Conservation (phyloP, 73 alveolate genomes). For the Tetrahymena elliotti region DNA sequence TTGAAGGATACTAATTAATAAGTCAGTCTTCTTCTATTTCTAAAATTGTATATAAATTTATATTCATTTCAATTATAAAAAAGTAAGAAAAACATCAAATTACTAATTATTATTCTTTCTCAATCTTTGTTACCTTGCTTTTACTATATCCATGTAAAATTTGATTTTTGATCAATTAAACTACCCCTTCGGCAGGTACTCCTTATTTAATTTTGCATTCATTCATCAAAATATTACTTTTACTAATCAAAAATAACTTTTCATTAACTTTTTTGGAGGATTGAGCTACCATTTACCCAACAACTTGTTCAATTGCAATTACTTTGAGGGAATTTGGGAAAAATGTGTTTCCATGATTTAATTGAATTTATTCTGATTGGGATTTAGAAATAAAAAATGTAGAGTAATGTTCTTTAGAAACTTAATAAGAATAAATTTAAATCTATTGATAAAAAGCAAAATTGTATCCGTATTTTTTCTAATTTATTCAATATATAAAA, state of each 20-base stretch:
- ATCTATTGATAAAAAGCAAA: background rate
- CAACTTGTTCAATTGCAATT: background rate
- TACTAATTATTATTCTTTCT: background rate
- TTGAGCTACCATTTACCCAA: background rate
- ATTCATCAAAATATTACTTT: background rate
- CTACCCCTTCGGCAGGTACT: background rate
- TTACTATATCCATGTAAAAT: background rate
- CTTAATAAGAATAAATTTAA: background rate
- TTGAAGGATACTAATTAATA: background rate
- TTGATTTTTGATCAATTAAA: background rate
- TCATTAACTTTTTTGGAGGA: background rate
- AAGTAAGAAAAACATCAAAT: background rate
- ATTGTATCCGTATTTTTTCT: background rate
- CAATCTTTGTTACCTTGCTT: background rate
- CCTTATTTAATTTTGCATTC: no score
- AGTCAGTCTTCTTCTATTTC: background rate
- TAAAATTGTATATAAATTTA: background rate
- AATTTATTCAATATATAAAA: no score
- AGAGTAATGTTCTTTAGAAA: background rate
- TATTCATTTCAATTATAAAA: no score
- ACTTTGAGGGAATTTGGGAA: background rate
- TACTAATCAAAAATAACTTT: no score
- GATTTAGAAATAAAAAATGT: background rate
- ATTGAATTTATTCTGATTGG: background rate
- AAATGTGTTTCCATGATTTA: background rate